Conservation (phyloP, 179 eudicot genomes). For the Actinidia chinensis region DNA sequence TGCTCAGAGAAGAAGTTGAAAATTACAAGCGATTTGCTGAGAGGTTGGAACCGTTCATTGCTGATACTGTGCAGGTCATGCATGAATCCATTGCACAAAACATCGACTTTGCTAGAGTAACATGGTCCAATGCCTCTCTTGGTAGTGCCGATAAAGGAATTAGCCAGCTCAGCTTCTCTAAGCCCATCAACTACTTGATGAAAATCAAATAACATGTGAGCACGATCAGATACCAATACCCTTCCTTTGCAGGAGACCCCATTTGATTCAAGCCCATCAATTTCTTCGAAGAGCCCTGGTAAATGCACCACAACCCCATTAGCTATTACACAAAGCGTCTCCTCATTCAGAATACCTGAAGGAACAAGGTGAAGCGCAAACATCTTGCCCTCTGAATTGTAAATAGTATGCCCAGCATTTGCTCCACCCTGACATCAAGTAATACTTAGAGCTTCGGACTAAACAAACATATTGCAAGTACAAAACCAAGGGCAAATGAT, state of each 20-base stretch:
- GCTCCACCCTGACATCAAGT: conserved; percentile 75
- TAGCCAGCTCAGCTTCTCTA: conserved; percentile 88
- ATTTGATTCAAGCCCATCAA: conserved; percentile 85
- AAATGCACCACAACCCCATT: conserved; percentile 95
- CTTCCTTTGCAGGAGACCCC: conserved; percentile 87
- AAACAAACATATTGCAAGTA: neutral
- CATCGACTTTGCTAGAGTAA: conserved; percentile 96
- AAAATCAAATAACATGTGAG: conserved; percentile 88
- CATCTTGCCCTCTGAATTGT: conserved; percentile 91
- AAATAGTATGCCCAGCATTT: conserved; percentile 98
- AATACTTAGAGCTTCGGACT: neutral
- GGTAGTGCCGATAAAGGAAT: conserved; percentile 94
- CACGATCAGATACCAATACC: conserved; percentile 90
- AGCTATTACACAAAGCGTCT: conserved; percentile 84
- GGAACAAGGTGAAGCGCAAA: conserved; percentile 98
- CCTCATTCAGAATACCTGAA: conserved; percentile 90
- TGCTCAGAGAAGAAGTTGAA: conserved; percentile 81
- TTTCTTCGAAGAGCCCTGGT: conserved; percentile 85
- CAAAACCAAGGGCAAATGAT: neutral
- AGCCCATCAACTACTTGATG: conserved; percentile 90
- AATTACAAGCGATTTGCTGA: conserved; percentile 80
- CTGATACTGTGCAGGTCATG: conserved; percentile 82
- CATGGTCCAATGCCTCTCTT: conserved; percentile 93
- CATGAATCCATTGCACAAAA: conserved; percentile 65
- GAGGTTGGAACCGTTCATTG: conserved; percentile 85